A percentile compares a stretch with the other conserved stretches of the same genome.
Evolutionary conservation across 108 stramenopile species (phyloP).

Genomic region (Epithemia pelagica): DNA sequence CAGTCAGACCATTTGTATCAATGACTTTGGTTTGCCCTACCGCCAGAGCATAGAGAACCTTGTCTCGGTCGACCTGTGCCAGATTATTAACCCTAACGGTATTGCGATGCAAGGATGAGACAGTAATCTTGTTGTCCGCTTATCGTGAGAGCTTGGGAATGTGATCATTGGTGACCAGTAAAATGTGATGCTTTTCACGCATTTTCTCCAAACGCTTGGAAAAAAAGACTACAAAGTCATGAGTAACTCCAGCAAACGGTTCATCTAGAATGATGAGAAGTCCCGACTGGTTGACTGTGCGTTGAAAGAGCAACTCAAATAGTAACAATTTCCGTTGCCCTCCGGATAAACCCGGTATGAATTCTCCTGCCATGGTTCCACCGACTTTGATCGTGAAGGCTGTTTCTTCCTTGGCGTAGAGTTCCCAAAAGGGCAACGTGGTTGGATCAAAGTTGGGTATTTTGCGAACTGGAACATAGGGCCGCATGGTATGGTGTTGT

Average conservation of each 20-base stretch:
- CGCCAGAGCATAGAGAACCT: slow-evolving; percentile 36
- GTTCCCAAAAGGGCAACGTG: slow-evolving; percentile 53
- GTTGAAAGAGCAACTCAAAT: slow-evolving; percentile 58
- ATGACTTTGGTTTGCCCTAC: slow-evolving; percentile 48
- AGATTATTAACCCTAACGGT: slow-evolving; percentile 41
- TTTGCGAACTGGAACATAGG: slow-evolving; percentile 39
- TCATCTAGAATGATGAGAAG: slow-evolving; percentile 56
- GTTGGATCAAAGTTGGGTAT: slow-evolving; percentile 64
- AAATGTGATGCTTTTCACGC: slow-evolving; percentile 47
- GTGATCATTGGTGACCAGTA: slow-evolving; percentile 69
- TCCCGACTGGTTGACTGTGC: slow-evolving; percentile 29
- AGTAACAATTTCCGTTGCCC: too few relatives aligned
- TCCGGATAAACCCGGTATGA: too few relatives aligned
- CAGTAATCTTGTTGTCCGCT: slow-evolving; percentile 62
- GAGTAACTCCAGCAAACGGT: slow-evolving; percentile 61
- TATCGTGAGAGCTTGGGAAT: slow-evolving; percentile 39
- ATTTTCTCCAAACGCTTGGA: slow-evolving; percentile 37
- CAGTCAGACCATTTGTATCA: too few relatives aligned
- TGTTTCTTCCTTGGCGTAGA: slow-evolving; percentile 47
- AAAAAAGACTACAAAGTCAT: slow-evolving; percentile 68
- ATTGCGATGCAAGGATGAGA: slow-evolving; percentile 46
- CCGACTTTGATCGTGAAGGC: slow-evolving; percentile 32
- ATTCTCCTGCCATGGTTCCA: too few relatives aligned
- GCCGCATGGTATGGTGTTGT: slow-evolving; percentile 59
- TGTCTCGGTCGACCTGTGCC: slow-evolving; percentile 36